Evolutionary conservation across 1,284 basidiomycete genomes (phyloP).

Genomic region (Trichosporon sp.): DNA sequence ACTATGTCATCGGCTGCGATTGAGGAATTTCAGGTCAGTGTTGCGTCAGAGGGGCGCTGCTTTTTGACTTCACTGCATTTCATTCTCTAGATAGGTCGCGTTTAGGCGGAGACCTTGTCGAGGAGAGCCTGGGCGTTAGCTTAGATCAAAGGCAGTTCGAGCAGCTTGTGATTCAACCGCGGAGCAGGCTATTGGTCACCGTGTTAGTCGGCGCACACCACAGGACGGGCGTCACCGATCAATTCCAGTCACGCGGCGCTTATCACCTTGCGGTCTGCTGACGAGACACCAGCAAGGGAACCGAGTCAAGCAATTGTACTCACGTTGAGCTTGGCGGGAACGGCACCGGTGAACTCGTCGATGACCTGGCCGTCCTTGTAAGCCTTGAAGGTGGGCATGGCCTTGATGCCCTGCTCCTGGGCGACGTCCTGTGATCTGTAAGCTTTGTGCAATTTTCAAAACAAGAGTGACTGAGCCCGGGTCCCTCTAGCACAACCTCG

Average conservation of each 20-base stretch:
- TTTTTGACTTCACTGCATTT: constrained; percentile 13
- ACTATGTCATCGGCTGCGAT: too few species aligned
- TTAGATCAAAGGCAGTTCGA: neutral
- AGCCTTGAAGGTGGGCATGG: constrained; percentile 77
- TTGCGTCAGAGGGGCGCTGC: neutral
- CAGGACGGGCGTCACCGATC: too few species aligned
- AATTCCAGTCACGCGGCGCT: too few species aligned
- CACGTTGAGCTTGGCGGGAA: constrained; percentile 60
- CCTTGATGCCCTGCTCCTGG: constrained; percentile 71
- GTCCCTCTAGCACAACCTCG: too few species aligned
- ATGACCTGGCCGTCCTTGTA: constrained; percentile 71
- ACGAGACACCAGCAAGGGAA: too few species aligned
- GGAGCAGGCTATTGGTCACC: too few species aligned
- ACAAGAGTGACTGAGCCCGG: neutral
- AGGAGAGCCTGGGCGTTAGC: constrained; percentile 36
- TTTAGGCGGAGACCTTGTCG: constrained; percentile 35
- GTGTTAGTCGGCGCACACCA: too few species aligned
- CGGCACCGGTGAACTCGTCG: constrained; percentile 67
- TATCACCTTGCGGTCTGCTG: too few species aligned
- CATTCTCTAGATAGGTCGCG: constrained; percentile 4
- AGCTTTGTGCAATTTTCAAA: neutral
- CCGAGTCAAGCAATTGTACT: constrained; percentile 35
- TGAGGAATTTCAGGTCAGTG: neutral
- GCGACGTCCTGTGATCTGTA: constrained; percentile 56
- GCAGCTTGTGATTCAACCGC: too few species aligned